phyloP scores from a whole-genome alignment of 2,329 filamentous ascomycete genomes.

The Exophiala sideris region DNA sequence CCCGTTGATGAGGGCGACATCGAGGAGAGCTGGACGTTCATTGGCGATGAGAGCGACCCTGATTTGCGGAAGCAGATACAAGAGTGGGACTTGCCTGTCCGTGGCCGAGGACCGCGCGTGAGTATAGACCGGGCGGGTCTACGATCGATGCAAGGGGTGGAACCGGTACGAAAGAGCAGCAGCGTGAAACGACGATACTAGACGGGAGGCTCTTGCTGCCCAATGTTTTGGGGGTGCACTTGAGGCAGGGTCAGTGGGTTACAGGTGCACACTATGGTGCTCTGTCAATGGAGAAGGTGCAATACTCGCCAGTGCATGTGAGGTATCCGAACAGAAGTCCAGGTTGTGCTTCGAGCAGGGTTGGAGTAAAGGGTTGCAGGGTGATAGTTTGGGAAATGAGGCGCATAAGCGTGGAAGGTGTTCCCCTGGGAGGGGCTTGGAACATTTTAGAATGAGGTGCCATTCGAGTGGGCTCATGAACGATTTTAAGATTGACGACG shows the following conservation, averaged over 20 bases:
- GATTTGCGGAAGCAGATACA: constrained; percentile 38
- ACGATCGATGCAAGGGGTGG: constrained; percentile 18
- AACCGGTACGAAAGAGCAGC: constrained; percentile 16
- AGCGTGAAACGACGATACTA: constrained; percentile 13
- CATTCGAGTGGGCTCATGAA: neutral
- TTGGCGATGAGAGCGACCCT: constrained; percentile 61
- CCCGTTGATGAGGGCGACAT: constrained; percentile 51
- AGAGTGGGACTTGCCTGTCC: constrained; percentile 24
- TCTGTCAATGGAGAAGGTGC: no score
- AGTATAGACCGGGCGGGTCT: constrained; percentile 17
- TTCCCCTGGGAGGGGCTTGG: neutral
- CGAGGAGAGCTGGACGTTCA: constrained; percentile 87
- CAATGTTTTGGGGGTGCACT: neutral
- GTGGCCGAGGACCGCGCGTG: constrained; percentile 17
- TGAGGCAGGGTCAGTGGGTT: no score
- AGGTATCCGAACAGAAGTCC: no score
- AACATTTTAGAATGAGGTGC: neutral
- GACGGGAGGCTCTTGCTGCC: neutral
- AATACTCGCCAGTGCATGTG: no score
- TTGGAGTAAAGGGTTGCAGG: no score
- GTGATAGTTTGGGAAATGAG: no score
- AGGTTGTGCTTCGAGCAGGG: no score
- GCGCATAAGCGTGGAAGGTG: neutral
- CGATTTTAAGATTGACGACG: neutral
- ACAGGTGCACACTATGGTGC: no score